Base-by-base conservation (phyloP, 2,329 filamentous ascomycete genomes). In the Aspergillus amoenus region DNA sequence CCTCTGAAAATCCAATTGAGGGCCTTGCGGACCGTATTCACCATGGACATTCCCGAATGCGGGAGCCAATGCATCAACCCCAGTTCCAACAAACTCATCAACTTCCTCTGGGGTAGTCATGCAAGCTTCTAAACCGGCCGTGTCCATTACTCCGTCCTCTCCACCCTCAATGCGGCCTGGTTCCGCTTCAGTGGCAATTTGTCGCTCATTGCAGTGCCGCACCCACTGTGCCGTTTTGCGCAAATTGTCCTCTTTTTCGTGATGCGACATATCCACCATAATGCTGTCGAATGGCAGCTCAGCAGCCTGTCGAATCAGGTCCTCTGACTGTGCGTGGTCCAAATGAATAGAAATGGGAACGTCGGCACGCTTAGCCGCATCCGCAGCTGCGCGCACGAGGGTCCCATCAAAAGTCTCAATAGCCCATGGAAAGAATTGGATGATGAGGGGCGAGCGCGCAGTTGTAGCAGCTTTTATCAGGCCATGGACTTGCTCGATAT, bases 31-130 rank as follows among this genome's bases (percentile, higher is more conserved):
- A 0, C 88, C 87, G 71, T 91, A 91, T 64, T 86, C 84, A 4
- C 88, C 88, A 72, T 91, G 88, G 32, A 91, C 84, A 66, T 91
- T 91, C 3, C 88, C 88, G 73, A 91, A 89, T 0, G 87, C 87
- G 0, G 88, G 88, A 2, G 89, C 89, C 13, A 92, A 76, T 75
- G 87, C 87, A 66, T 91, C 86, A 66, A 91, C 88, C 0, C 88
- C 88, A 9, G 87, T 88, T 2, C 78, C 81, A 6, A 90, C 81
- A 64, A 91, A 91, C 65, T 89, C 84, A 59, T 85, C 81, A 5
- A 85, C 86, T 72, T 91, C 84, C 60, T 88, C 86, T 0, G 84
- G 81, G 0, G 86, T 90, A 0, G 88, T 91, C 63, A 90, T 74
- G 56, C 87, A 72, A 0, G 82, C 85, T 64, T 85, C 81, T 48